Base-by-base conservation (phyloP, 2,329 filamentous ascomycete species). In the Colletotrichum somersetense region DNA sequence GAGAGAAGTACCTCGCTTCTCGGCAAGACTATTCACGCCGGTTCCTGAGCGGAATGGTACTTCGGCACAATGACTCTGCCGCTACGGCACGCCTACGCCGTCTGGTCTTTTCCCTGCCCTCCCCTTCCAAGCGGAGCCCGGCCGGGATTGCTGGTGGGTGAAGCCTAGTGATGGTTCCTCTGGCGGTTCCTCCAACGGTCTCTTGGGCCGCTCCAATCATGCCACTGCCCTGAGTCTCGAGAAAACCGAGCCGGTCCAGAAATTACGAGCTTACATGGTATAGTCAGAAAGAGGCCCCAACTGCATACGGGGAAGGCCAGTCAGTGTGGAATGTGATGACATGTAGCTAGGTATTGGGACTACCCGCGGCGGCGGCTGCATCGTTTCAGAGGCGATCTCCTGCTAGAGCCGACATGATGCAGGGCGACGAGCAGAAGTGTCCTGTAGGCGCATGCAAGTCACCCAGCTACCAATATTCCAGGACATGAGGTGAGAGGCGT, bases 331-430 rank as follows among this genome's bases (percentile, higher is more conserved):
- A 35, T 26, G 46, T 30, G 44, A 62, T 38, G 38, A 44, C n/a
- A 30, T 46, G 56, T 44, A 62, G 50, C 16, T 44, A 62, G 50
- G 12, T 44, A 61, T 46, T 38, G 53, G 44, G 53, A 42, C 62
- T 71, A 64, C 52, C 71, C 63, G 58, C 65, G 62, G 40, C 67
- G 56, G 52, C 59, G 46, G 66, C 65, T 71, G 70, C 73, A 58
- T 67, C 62, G 72, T 74, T 74, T 75, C 72, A 70, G 30, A 71
- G 56, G 48, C 58, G 56, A 71, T 73, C 69, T 69, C 30, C 66
- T 72, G 62, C 66, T 66, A 61, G 52, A 50, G 46, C 59, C 61
- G 64, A 73, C 71, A 72, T 66, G 66, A 70, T 63, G 52, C 71
- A 70, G 66, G 55, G 62, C 70, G 48, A 64, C 44, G 52, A 42